Percentiles rank a stretch among this genome's conserved stretches.
phyloP scores from a whole-genome alignment of 768 basidiomycete genomes.

The Pleurotus citrinopileatus region DNA sequence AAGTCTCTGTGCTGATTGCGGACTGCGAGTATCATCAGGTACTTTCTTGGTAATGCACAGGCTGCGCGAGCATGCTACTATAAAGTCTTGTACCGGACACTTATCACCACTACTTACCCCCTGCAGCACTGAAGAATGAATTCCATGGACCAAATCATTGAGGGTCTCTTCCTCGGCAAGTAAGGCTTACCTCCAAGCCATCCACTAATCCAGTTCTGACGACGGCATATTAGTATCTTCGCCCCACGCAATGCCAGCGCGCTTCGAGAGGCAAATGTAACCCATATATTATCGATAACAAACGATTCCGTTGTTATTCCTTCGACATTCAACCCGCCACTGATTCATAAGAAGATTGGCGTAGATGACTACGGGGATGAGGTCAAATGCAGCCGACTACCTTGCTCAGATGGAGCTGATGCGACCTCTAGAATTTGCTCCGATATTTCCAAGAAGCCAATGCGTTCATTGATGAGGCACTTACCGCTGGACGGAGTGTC shows the following conservation, averaged over 20 bases:
- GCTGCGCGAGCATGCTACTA: no score
- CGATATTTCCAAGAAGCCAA: conserved; percentile 62
- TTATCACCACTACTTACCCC: no score
- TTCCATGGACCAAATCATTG: conserved; percentile 36
- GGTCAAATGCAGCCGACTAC: background rate
- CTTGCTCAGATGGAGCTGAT: background rate
- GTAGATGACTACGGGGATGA: conserved; percentile 68
- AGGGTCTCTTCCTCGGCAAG: conserved; percentile 73
- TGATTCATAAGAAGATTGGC: conserved; percentile 66
- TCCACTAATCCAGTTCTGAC: conserved; percentile 9
- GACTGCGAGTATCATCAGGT: no score
- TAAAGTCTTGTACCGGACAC: no score
- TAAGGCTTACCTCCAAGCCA: conserved; percentile 40
- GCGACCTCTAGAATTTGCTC: conserved; percentile 44
- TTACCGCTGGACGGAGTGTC: conserved; percentile 56
- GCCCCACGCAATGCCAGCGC: conserved; percentile 70
- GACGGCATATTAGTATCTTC: conserved; percentile 44
- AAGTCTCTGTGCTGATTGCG: no score
- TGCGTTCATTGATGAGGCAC: conserved; percentile 61
- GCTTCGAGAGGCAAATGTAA: conserved; percentile 70
- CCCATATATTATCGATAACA: conserved; percentile 79
- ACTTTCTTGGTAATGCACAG: no score
- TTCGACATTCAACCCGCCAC: conserved; percentile 64
- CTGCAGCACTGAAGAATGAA: no score
- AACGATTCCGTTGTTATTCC: conserved; percentile 61